Percentiles rank a stretch among this genome's conserved stretches.
Conservation (phyloP, 257 asterid species). For the Cinchona pubescens region DNA sequence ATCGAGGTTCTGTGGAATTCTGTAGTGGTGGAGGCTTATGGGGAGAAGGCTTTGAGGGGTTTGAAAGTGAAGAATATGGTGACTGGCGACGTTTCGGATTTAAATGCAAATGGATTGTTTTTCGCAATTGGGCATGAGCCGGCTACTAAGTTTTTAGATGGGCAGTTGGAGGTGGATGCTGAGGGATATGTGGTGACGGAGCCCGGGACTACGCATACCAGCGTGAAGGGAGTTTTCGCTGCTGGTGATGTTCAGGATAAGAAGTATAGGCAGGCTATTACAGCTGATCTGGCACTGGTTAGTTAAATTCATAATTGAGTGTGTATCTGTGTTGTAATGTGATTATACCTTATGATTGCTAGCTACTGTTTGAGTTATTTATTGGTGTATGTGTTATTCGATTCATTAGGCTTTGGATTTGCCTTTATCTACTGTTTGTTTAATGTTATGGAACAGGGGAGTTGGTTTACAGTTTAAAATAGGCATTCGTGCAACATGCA, state of each 20-base stretch:
- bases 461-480: too few species aligned
- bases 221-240: constrained; percentile 91
- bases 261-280: constrained; percentile 91
- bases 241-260: constrained; percentile 99
- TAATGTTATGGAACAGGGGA: too few species aligned
- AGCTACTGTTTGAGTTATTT: not conserved
- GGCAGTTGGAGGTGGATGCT: constrained; percentile 76
- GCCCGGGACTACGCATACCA: constrained; percentile 77
- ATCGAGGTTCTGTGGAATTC: constrained; percentile 78
- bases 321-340: not conserved
- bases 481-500: too few species aligned
- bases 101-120: constrained; percentile 73
- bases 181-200: constrained; percentile 79
- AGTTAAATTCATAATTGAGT: constrained; percentile 16
- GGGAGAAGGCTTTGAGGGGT: constrained; percentile 62
- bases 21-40: constrained; percentile 69
- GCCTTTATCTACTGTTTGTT: not conserved
- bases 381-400: not conserved
- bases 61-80: constrained; percentile 70
- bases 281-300: constrained; percentile 93
- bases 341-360: not conserved
- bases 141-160: constrained; percentile 80
- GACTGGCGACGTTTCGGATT: constrained; percentile 55
- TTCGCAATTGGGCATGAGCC: constrained; percentile 96
- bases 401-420: not conserved